Percentiles rank a stretch among this genome's conserved stretches.
Evolutionary conservation across 2,329 filamentous ascomycete species (phyloP).

Genomic region (Hypoxylon sp.): DNA sequence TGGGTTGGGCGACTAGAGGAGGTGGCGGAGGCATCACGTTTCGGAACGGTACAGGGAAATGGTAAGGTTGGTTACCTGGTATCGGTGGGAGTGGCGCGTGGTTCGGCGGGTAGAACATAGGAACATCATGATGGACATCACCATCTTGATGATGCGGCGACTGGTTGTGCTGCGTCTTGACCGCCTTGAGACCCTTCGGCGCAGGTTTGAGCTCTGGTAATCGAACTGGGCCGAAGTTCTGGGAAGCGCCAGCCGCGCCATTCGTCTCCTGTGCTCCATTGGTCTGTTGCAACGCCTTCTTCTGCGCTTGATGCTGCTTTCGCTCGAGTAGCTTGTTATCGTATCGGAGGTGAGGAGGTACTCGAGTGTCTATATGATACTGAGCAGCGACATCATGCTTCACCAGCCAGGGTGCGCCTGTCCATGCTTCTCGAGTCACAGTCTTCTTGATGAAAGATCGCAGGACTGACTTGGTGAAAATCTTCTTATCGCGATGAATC

Average conservation of each 20-base stretch:
- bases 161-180: conserved; percentile 64
- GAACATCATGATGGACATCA: conserved; percentile 56
- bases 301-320: conserved; percentile 77
- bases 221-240: conserved; percentile 64
- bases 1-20: conserved; percentile 55
- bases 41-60: conserved; percentile 60
- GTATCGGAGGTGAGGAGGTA: conserved; percentile 85
- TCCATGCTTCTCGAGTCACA: conserved; percentile 92
- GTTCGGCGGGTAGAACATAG: conserved; percentile 54
- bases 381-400: conserved; percentile 85
- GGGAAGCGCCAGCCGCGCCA: conserved; percentile 51
- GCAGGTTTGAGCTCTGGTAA: conserved; percentile 81
- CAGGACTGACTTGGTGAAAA: conserved; percentile 94
- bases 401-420: conserved; percentile 95
- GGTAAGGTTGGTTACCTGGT: conserved; percentile 61
- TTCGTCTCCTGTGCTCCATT: conserved; percentile 58
- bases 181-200: conserved; percentile 74
- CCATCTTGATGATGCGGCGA: conserved; percentile 56
- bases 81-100: conserved; percentile 57
- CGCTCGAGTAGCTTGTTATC: conserved; percentile 83
- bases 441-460: conserved; percentile 96
- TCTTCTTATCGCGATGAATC: conserved; percentile 86
- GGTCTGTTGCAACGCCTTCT: conserved; percentile 65
- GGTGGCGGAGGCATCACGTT: conserved; percentile 62
- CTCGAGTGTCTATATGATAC: conserved; percentile 88